phyloP scores from a whole-genome alignment of 306 rosid genomes.

The Casuarina cunninghamiana region DNA sequence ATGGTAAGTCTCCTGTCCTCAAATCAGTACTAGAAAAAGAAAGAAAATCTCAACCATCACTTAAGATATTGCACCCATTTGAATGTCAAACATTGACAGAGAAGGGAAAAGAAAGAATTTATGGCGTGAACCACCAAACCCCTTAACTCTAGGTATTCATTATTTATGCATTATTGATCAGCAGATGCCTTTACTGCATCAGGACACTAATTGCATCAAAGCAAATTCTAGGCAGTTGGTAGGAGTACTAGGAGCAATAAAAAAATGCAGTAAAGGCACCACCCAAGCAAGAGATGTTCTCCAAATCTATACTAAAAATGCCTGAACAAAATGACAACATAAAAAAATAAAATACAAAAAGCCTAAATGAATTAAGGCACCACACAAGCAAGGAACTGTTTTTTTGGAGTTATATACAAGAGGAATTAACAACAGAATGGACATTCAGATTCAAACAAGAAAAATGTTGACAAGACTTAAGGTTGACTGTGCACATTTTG shows the following conservation, averaged over 20 bases:
- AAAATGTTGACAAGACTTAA: background rate
- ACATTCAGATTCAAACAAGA: background rate
- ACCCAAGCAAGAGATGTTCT: background rate
- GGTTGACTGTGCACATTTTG: background rate
- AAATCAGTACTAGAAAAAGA: constrained; percentile 10
- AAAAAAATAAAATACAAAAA: background rate
- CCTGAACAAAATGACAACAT: background rate
- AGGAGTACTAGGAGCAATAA: background rate
- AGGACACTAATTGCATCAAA: background rate
- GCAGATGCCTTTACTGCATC: background rate
- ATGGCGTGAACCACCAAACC: background rate
- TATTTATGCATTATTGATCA: background rate
- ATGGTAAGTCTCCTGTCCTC: constrained; percentile 7
- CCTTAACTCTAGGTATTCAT: background rate
- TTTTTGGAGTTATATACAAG: background rate
- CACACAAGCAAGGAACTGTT: background rate
- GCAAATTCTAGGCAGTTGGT: background rate
- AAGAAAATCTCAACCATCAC: background rate
- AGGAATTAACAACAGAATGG: background rate
- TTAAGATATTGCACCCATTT: background rate
- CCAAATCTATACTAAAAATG: background rate
- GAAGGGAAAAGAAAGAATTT: background rate
- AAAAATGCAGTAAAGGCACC: background rate
- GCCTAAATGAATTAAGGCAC: background rate
- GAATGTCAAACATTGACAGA: background rate